Percentiles rank a stretch among this genome's conserved stretches.
These are phyloP conservation scores for Roridomyces roridus DNA, from an alignment of 768 basidiomycete species.

Conservation along the genomic window DNA sequence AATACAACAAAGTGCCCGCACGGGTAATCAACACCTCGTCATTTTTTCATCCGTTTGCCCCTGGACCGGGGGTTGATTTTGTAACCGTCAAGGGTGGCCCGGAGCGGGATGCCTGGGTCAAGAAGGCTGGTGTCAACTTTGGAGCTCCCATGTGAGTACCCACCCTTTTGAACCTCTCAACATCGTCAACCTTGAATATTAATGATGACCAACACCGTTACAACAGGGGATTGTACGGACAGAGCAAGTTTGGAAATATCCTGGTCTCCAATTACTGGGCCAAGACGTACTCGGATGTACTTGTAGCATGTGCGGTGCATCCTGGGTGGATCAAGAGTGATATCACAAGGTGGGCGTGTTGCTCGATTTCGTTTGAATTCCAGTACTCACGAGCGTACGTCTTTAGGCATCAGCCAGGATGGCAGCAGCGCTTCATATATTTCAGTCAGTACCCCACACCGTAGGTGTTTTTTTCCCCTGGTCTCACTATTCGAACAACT, in stretches of 20 bases:
- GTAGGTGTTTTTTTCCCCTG: too few species aligned
- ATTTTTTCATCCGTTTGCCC: background rate
- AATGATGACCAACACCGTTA: too few species aligned
- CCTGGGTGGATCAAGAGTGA: constrained; percentile 7
- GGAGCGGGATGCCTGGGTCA: constrained; percentile 1
- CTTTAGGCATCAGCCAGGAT: background rate
- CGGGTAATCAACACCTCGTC: constrained; percentile 33
- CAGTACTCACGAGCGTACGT: background rate
- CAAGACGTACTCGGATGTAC: too few species aligned
- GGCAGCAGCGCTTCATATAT: constrained; percentile 1
- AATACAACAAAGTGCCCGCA: constrained; percentile 22
- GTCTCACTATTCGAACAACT: background rate
- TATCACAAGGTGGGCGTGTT: too few species aligned
- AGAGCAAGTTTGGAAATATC: constrained; percentile 21
- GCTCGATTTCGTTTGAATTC: too few species aligned
- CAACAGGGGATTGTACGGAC: too few species aligned
- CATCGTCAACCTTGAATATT: too few species aligned
- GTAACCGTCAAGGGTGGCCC: background rate
- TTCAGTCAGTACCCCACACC: background rate
- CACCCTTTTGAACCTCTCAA: too few species aligned
- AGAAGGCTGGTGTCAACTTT: background rate
- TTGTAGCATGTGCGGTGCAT: constrained; percentile 16
- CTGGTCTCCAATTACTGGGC: constrained; percentile 15
- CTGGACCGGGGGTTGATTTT: background rate
- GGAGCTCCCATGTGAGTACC: too few species aligned